Percentiles rank a stretch among this genome's conserved stretches.
Evolutionary conservation across 1,139 yeast genomes (phyloP).

Genomic region (Wickerhamiella pararugosa): DNA sequence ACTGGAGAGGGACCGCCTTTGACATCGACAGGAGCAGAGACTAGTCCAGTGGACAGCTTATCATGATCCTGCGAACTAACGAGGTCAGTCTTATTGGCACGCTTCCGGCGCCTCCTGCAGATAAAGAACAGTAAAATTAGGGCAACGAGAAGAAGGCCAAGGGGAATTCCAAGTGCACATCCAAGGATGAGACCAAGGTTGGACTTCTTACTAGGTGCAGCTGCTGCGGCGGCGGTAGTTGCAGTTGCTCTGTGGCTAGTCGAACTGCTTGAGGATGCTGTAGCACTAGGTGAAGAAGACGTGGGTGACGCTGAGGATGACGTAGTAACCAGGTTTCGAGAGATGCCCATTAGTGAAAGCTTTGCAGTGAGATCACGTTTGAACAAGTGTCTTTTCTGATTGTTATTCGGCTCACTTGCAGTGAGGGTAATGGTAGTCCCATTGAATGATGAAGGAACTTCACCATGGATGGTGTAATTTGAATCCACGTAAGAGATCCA

Average conservation of each 20-base stretch:
- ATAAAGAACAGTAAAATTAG: conserved; percentile 36
- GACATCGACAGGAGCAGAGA: conserved; percentile 14
- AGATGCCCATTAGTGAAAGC: conserved; percentile 45
- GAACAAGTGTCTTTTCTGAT: background rate
- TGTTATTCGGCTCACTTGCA: conserved; percentile 30
- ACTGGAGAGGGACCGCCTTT: conserved; percentile 9
- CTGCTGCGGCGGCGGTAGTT: conserved; percentile 20
- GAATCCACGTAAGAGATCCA: conserved; percentile 53
- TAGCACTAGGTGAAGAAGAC: conserved; percentile 11
- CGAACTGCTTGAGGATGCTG: conserved; percentile 15
- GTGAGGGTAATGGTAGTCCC: conserved; percentile 35
- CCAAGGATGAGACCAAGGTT: conserved; percentile 59
- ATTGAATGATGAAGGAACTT: conserved; percentile 46
- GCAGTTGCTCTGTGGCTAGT: conserved; percentile 17
- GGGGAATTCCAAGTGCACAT: conserved; percentile 75
- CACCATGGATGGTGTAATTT: conserved; percentile 56
- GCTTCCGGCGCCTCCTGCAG: conserved; percentile 42
- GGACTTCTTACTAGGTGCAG: conserved; percentile 3
- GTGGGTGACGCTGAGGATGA: conserved; percentile 12
- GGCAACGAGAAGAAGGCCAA: conserved; percentile 44
- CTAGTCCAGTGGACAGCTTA: background rate
- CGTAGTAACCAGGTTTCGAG: conserved; percentile 14
- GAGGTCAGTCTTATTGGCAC: conserved; percentile 22
- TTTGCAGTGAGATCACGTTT: conserved; percentile 23
- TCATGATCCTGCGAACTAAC: too few species aligned